phyloP scores from a whole-genome alignment of 2,329 filamentous ascomycete species.

The Ophiobolus disseminans region DNA sequence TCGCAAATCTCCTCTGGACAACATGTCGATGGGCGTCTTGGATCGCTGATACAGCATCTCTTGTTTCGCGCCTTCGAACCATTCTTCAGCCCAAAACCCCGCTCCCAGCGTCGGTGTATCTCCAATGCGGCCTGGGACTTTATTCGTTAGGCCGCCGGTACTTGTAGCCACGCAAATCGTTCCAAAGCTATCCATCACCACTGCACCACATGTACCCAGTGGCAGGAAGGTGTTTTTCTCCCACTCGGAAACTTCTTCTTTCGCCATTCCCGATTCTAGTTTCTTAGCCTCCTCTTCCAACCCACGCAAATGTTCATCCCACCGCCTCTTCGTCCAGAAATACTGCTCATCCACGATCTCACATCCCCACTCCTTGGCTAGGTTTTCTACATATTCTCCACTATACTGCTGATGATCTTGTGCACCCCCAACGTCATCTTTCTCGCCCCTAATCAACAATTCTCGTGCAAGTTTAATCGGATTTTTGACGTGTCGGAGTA shows the following conservation, averaged over 20 bases:
- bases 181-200: constrained; percentile 79
- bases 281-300: constrained; percentile 53
- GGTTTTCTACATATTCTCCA: constrained; percentile 70
- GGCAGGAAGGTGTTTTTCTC: constrained; percentile 72
- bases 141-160: constrained; percentile 85
- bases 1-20: constrained; percentile 50
- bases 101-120: constrained; percentile 85
- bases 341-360: constrained; percentile 73
- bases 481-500: constrained; percentile 76
- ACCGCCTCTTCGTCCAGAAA: constrained; percentile 79
- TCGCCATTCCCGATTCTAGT: constrained; percentile 47
- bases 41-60: constrained; percentile 30
- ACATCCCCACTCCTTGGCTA: constrained; percentile 73
- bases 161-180: constrained; percentile 72
- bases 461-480: constrained; percentile 76
- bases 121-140: constrained; percentile 81
- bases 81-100: constrained; percentile 90
- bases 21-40: constrained; percentile 28
- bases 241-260: constrained; percentile 57
- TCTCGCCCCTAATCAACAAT: constrained; percentile 72
- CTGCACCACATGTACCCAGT: constrained; percentile 84
- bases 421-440: constrained; percentile 65
- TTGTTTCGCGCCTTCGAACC: constrained; percentile 59
- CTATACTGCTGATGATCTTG: constrained; percentile 74
- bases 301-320: constrained; percentile 77